Evolutionary conservation across 371 early-diverging fungal species (phyloP).

Genomic region (Mortierella polycephala): DNA sequence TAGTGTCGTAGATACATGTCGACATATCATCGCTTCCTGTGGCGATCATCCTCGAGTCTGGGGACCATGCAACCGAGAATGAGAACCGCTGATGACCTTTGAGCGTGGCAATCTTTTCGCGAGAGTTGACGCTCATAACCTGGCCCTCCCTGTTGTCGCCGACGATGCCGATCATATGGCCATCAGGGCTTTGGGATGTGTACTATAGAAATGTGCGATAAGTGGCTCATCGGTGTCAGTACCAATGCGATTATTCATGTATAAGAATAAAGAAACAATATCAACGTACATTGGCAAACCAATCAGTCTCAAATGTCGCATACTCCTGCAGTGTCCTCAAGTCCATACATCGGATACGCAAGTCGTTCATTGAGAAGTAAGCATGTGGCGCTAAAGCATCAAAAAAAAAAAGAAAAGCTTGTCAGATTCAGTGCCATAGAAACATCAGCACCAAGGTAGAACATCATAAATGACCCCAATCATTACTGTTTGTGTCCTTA

Average conservation of each 20-base stretch:
- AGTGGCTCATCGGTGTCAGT: background rate
- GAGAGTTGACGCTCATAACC: conserved; percentile 68
- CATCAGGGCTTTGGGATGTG: conserved; percentile 71
- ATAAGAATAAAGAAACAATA: background rate
- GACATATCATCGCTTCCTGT: conserved; percentile 85
- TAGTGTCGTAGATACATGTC: conserved; percentile 81
- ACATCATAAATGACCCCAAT: background rate
- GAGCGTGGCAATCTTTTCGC: conserved; percentile 60
- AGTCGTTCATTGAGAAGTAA: conserved; percentile 74
- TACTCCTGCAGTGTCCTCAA: conserved; percentile 55
- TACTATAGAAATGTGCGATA: conserved; percentile 58
- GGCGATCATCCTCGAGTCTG: conserved; percentile 75
- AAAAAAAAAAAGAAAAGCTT: background rate
- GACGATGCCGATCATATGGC: conserved; percentile 75
- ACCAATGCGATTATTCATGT: no score
- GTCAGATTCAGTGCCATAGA: background rate
- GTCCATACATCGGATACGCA: conserved; percentile 63
- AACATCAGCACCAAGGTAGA: background rate
- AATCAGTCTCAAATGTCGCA: conserved; percentile 58
- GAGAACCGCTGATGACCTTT: conserved; percentile 81
- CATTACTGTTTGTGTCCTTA: background rate
- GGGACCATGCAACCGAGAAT: conserved; percentile 87
- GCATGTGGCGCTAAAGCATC: conserved; percentile 42
- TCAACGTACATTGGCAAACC: conserved; percentile 75
- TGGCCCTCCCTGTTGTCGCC: conserved; percentile 74